Evolutionary conservation across 768 basidiomycete species (phyloP), one percentile per base, ranked within the genome.

Genomic region (Russula virescens): DNA sequence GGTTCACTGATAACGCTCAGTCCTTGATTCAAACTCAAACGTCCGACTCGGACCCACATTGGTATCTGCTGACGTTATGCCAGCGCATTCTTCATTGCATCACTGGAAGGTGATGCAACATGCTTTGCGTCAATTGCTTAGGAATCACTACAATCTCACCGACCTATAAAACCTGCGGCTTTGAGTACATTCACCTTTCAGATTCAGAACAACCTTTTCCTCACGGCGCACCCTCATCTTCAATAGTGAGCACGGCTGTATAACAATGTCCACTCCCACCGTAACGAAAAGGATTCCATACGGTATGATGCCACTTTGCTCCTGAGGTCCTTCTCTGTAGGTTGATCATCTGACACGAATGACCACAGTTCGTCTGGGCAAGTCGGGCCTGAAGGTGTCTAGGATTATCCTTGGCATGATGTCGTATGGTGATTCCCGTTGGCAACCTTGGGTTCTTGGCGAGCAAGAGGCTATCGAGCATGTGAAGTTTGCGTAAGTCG

Each of bases 321-420:
- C n/a, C 23, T 8, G 14, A 2, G 5, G 18, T 52, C 23, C 21
- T 45, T 16, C 19, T 4, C 18, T 6, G 38, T 19, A 14, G 14
- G 5, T 35, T 6, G 23, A 14, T 23, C 31, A 5, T 25, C 51
- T 53, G 26, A 60, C 5, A 4, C 11, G 23, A 45, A 45, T 26
- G 40, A 6, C 40, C 14, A 10, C 45, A 68, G 70, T 69, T 21
- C 68, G 73, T 31, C 68, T 72, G 16, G 77, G 77, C 25, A 83
- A 79, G 7, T 83, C 82, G 0, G 86, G 85, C 2, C 72, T 84
- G 46, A 82, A 87, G 69, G 80, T 88, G 0, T 87, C 85, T 26
- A 82, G 79, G 71, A 77, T 87, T 54, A 85, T 88, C 45, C 75
- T 88, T 0, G 87, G 86, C 0, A 80, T 78, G 43, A 84, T 85